Evolutionary conservation across 2,329 filamentous ascomycete genomes (phyloP).

Genomic region (Ophiostoma sp.): DNA sequence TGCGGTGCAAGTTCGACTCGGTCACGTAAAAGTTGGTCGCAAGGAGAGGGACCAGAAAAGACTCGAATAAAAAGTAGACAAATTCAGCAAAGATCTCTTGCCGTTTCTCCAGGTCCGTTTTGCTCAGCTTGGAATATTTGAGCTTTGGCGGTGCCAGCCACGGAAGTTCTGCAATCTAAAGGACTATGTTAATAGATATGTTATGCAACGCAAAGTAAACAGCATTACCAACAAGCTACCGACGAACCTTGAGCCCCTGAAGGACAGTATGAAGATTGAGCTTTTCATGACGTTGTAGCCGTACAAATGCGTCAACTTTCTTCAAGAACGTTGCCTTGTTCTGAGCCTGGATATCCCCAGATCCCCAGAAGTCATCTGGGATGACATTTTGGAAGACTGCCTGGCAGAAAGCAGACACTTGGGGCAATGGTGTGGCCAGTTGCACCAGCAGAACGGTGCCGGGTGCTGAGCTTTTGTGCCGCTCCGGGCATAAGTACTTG

Average conservation of each 20-base stretch:
- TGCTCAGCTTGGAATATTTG: conserved; percentile 58
- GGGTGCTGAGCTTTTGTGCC: background rate
- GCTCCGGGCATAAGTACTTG: conserved; percentile 74
- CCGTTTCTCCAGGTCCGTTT: conserved; percentile 73
- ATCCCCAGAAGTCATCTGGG: conserved; percentile 74
- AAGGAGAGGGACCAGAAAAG: conserved; percentile 81
- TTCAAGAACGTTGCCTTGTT: conserved; percentile 65
- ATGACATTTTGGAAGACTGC: conserved; percentile 72
- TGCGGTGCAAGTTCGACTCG: conserved; percentile 77
- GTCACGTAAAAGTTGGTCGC: conserved; percentile 92
- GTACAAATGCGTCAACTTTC: conserved; percentile 75
- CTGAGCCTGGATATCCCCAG: conserved; percentile 48
- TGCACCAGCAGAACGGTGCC: conserved; percentile 55
- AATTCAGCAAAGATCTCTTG: conserved; percentile 79
- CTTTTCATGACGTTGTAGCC: conserved; percentile 76
- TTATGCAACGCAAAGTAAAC: background rate
- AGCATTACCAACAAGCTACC: background rate
- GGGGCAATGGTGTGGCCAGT: conserved; percentile 64
- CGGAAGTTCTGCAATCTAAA: conserved; percentile 63
- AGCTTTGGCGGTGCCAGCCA: conserved; percentile 68
- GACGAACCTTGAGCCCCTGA: conserved; percentile 69
- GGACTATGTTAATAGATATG: background rate
- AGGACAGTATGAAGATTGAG: conserved; percentile 75
- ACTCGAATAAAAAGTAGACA: conserved; percentile 91
- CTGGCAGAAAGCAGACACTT: conserved; percentile 85